These are phyloP conservation scores for Cercospora beticola DNA, from an alignment of 2,329 filamentous ascomycete genomes.

Conservation along the genomic window DNA sequence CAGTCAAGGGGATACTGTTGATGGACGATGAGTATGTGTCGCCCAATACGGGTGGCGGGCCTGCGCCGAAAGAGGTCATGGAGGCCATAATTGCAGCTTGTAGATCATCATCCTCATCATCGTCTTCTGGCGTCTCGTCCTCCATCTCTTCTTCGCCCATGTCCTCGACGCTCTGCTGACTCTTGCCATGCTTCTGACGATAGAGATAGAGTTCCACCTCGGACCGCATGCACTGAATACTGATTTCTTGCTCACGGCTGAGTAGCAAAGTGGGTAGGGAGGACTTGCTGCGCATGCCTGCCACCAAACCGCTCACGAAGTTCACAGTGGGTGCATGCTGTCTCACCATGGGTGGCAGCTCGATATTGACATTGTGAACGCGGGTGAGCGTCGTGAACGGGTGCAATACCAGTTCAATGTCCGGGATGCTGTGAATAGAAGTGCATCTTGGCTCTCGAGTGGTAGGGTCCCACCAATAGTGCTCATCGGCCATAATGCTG, in stretches of 20 bases:
- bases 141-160: background rate
- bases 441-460: slow-evolving; percentile 25
- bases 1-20: background rate
- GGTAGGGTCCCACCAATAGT: slow-evolving; percentile 31
- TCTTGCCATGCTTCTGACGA: background rate
- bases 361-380: slow-evolving; percentile 29
- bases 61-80: background rate
- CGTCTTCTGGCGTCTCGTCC: background rate
- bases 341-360: slow-evolving; percentile 26
- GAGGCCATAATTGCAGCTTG: background rate
- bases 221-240: slow-evolving; percentile 2
- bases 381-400: slow-evolving; percentile 28
- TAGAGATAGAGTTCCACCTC: slow-evolving; percentile 4
- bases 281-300: slow-evolving; percentile 20
- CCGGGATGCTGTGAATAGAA: slow-evolving; percentile 28
- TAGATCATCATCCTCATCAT: background rate
- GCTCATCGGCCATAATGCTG: slow-evolving; percentile 18
- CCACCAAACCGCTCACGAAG: slow-evolving; percentile 26
- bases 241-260: background rate
- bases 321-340: slow-evolving; percentile 15
- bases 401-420: slow-evolving; percentile 33
- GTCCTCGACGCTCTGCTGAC: background rate
- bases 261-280: slow-evolving; percentile 4
- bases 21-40: background rate
- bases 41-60: background rate